These are phyloP conservation scores for Domatiomyces catenatus DNA, from an alignment of 2,329 filamentous ascomycete species.

Conservation along the genomic window DNA sequence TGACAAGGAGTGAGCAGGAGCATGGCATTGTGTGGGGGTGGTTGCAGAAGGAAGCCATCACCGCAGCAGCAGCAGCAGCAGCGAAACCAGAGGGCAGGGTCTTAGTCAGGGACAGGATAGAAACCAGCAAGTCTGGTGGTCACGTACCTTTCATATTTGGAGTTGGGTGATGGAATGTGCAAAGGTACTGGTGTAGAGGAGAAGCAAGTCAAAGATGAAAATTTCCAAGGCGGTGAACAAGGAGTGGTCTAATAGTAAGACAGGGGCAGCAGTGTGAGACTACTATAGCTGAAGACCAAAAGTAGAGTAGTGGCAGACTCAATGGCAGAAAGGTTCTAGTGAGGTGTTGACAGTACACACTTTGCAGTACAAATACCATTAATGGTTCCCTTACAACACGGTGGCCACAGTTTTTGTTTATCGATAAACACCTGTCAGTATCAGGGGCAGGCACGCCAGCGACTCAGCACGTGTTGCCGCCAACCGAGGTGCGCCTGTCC, in stretches of 20 bases:
- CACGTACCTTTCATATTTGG: neutral
- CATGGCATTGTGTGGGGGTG: constrained; percentile 1
- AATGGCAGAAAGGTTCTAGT: neutral
- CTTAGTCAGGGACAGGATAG: too few relatives aligned
- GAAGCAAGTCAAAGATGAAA: neutral
- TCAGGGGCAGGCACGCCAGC: neutral
- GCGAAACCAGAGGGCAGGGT: too few relatives aligned
- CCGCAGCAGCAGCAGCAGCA: too few relatives aligned
- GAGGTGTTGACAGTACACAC: neutral
- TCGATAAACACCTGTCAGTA: neutral
- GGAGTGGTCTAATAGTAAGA: neutral
- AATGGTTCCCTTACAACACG: neutral
- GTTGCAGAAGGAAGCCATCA: neutral
- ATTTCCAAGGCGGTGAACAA: neutral
- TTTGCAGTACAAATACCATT: too few relatives aligned
- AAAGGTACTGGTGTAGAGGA: neutral
- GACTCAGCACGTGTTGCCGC: neutral
- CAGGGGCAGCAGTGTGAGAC: neutral
- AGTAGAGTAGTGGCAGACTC: neutral
- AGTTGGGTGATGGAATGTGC: neutral
- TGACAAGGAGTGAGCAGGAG: constrained; percentile 4
- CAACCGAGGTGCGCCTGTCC: neutral
- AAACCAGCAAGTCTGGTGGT: neutral
- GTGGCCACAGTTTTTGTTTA: neutral
- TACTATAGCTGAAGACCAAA: neutral